Evolutionary conservation across 192 early-diverging fungal genomes (phyloP).

Genomic region (Gaertneriomyces sp.): DNA sequence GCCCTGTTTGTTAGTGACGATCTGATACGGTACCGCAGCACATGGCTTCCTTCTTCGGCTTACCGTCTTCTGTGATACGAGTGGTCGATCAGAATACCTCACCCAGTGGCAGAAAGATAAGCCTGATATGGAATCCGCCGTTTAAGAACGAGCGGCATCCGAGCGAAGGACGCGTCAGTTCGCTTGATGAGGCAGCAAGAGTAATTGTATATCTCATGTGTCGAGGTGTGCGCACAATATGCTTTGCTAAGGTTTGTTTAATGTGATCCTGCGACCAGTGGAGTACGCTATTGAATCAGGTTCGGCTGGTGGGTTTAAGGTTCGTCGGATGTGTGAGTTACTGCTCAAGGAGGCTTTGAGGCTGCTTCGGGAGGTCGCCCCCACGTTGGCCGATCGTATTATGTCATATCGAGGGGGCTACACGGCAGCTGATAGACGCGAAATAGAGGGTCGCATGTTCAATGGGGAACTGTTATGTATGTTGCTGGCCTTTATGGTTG

Average conservation of each 20-base stretch:
- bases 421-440: slow-evolving; percentile 56
- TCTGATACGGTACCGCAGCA: slow-evolving; percentile 12
- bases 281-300: background rate
- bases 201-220: slow-evolving; percentile 15
- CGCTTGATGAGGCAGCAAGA: slow-evolving; percentile 23
- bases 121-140: slow-evolving; percentile 44
- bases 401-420: slow-evolving; percentile 81
- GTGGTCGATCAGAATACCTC: slow-evolving; percentile 33
- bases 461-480: slow-evolving; percentile 50
- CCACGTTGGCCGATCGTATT: slow-evolving; percentile 28
- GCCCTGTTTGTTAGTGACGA: background rate
- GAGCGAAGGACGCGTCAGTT: slow-evolving; percentile 20
- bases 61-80: slow-evolving; percentile 15
- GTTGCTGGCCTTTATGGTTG: background rate
- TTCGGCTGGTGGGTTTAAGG: slow-evolving; percentile 48
- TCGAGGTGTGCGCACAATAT: slow-evolving; percentile 24
- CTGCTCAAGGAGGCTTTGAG: slow-evolving; percentile 31
- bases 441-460: slow-evolving; percentile 70
- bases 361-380: slow-evolving; percentile 27
- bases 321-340: slow-evolving; percentile 51
- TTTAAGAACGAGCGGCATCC: slow-evolving; percentile 12
- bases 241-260: slow-evolving; percentile 37
- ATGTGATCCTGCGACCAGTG: too few relatives aligned
- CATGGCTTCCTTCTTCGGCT: slow-evolving; percentile 40
- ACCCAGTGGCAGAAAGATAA: slow-evolving; percentile 38